phyloP scores from a whole-genome alignment of 495 filamentous ascomycete species.

The Massariosphaeria phaeospora region DNA sequence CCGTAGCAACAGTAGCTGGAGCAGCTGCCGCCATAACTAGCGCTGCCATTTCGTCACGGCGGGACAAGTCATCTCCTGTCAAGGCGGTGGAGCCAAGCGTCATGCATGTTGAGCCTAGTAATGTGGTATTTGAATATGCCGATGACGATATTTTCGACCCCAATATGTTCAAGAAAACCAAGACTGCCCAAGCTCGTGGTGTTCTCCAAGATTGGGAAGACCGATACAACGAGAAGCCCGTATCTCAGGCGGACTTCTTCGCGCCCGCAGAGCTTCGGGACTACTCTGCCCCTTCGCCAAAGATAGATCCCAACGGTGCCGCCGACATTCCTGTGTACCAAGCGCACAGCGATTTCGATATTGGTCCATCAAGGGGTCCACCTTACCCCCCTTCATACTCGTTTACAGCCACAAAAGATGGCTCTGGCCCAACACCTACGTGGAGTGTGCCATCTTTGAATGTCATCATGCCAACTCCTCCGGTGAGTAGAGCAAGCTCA shows the following conservation, averaged over 20 bases:
- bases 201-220: constrained; percentile 30
- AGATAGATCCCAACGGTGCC: constrained; percentile 33
- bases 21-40: constrained; percentile 34
- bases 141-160: constrained; percentile 41
- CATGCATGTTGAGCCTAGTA: constrained; percentile 20
- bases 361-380: constrained; percentile 16
- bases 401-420: constrained; percentile 28
- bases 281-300: constrained; percentile 17
- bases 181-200: constrained; percentile 1
- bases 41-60: constrained; percentile 23
- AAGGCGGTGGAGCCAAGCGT: constrained; percentile 20
- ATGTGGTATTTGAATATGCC: constrained; percentile 25
- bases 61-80: neutral
- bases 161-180: constrained; percentile 37
- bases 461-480: constrained; percentile 40
- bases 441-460: constrained; percentile 40
- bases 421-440: constrained; percentile 11
- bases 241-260: constrained; percentile 33
- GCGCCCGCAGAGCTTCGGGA: constrained; percentile 28
- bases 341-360: constrained; percentile 20
- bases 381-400: constrained; percentile 30
- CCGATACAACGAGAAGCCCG: constrained; percentile 19
- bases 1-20: constrained; percentile 29
- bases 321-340: constrained; percentile 35
- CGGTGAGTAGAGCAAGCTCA: constrained; percentile 26